Evolutionary conservation across 2,329 filamentous ascomycete genomes (phyloP).

Genomic region (Teratosphaeria gauchensis): DNA sequence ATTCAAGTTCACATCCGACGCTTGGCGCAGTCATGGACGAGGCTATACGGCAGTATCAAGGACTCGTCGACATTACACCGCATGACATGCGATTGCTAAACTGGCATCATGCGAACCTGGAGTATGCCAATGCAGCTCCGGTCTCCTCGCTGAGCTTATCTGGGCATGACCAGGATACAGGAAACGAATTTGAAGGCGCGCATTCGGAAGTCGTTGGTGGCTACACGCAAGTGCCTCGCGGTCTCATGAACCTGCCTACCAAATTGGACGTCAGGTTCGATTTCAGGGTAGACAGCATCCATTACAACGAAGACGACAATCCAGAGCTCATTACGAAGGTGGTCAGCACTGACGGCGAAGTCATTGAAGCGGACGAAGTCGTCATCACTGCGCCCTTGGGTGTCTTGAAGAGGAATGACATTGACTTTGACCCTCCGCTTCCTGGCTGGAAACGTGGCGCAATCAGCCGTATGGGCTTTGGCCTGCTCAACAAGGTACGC

Average conservation of each 20-base stretch:
- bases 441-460: conserved; percentile 75
- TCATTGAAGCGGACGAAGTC: conserved; percentile 77
- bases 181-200: conserved; percentile 92
- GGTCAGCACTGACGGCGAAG: conserved; percentile 67
- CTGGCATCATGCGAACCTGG: conserved; percentile 96
- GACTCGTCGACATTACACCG: conserved; percentile 69
- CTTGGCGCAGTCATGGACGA: conserved; percentile 87
- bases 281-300: conserved; percentile 63
- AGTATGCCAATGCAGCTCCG: conserved; percentile 92
- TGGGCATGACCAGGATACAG: conserved; percentile 94
- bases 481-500: conserved; percentile 75
- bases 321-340: conserved; percentile 45
- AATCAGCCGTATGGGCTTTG: conserved; percentile 79
- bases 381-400: conserved; percentile 84
- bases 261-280: conserved; percentile 68
- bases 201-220: conserved; percentile 91
- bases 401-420: conserved; percentile 71
- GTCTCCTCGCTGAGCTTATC: conserved; percentile 77
- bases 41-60: conserved; percentile 78
- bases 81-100: conserved; percentile 87
- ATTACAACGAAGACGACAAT: conserved; percentile 36
- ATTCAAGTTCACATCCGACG: conserved; percentile 54
- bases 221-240: conserved; percentile 87
- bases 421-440: conserved; percentile 84
- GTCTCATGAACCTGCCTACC: conserved; percentile 66